Base-by-base conservation (phyloP, 345 rosid genomes). In the Dimocarpus longan region DNA sequence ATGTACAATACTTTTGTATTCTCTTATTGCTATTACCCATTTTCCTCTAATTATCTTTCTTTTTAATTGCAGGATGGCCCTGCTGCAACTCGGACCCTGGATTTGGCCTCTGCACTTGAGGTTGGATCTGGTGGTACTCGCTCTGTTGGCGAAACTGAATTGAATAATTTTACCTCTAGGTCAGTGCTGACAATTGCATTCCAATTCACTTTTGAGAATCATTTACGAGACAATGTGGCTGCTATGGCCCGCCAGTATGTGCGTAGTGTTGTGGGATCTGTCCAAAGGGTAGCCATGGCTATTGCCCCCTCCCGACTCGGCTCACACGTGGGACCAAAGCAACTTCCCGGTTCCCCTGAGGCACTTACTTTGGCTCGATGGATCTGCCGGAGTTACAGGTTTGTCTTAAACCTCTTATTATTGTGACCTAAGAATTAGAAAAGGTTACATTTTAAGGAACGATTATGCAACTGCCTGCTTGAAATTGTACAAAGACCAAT, bases 241-340 rank as follows among this genome's bases (percentile, higher is more conserved):
- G 89, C 92, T 26, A 95, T 95, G 98, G 99, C 99, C 62, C 97
- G 97, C 54, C 98, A 93, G 71, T 95, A 93, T 43, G 93, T 95
- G 60, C 91, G 96, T 5, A 89, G 92, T 84, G 89, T 93, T 44
- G 94, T 95, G 64, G 96, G 95, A 10, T 95, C 98, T 10, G 97
- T 95, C 76, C 99, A 95, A 87, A 92, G 99, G 89, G 96, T 95
- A 82, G 98, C 99, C 80, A 83, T 93, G 89, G 99, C 98, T 67
- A 95, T 95, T 78, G 84, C 98, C 10, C 99, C 98, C 11, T 89
- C 92, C 50, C 85, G 85, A 71, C 85, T 87, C 64, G 79, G 85
- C 84, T 77, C 91, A 7, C 79, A 50, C 24, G 44, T 89, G 44
- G 86, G 89, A 37, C 85, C 89, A 28, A 89, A 91, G 77, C 50